These are phyloP conservation scores for Penicillium tannophilum DNA, from an alignment of 495 filamentous ascomycete species.

Conservation along the genomic window DNA sequence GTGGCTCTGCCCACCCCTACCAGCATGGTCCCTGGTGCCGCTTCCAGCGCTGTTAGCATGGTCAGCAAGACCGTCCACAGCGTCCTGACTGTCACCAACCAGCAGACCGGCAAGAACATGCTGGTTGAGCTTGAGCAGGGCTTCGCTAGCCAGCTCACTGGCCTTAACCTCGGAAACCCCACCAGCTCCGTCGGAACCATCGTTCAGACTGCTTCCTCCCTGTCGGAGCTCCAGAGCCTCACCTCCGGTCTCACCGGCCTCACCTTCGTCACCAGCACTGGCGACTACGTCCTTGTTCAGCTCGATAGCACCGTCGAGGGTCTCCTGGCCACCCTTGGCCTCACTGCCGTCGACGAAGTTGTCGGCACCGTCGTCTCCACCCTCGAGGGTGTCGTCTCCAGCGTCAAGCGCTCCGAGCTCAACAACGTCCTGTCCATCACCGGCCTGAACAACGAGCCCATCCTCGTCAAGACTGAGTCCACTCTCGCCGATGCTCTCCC, in stretches of 20 bases:
- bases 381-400: slow-evolving; percentile 12
- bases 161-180: slow-evolving; percentile 17
- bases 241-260: slow-evolving; percentile 13
- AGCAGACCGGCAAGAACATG: slow-evolving; percentile 18
- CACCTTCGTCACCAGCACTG: slow-evolving; percentile 19
- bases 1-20: slow-evolving; percentile 24
- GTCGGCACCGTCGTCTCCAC: slow-evolving; percentile 9
- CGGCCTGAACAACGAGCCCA: slow-evolving; percentile 16
- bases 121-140: slow-evolving; percentile 23
- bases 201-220: slow-evolving; percentile 20
- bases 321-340: slow-evolving; percentile 4
- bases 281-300: slow-evolving; percentile 25
- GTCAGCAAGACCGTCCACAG: slow-evolving; percentile 9
- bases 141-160: slow-evolving; percentile 18
- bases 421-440: slow-evolving; percentile 21
- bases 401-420: slow-evolving; percentile 17
- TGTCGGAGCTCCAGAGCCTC: slow-evolving; percentile 14
- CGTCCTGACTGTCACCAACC: slow-evolving; percentile 26
- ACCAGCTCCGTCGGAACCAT: slow-evolving; percentile 21
- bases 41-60: slow-evolving; percentile 8
- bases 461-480: slow-evolving; percentile 21
- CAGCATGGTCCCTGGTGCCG: slow-evolving; percentile 18
- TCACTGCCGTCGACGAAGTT: neutral
- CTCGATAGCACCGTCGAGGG: slow-evolving; percentile 19
- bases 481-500: slow-evolving; percentile 16